Evolutionary conservation across 78 protist genomes (phyloP).

Genomic region (Cavenderia fasciculata): DNA sequence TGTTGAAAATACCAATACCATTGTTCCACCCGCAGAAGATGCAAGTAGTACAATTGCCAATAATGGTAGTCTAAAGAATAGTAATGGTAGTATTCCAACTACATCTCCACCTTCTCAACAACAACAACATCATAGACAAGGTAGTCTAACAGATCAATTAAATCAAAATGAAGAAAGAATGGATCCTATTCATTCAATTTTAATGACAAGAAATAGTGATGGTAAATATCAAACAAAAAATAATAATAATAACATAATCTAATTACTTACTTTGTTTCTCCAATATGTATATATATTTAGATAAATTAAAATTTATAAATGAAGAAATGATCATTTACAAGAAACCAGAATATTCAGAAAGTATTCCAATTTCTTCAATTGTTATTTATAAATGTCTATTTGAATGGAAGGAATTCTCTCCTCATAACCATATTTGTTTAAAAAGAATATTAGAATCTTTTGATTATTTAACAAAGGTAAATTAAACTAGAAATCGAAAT

Average conservation of each 20-base stretch:
- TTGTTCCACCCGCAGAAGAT: neutral
- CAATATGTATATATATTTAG: neutral
- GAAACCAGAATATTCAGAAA: slow-evolving; percentile 51
- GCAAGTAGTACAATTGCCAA: neutral
- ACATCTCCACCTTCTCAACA: neutral
- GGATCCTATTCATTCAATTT: slow-evolving; percentile 6
- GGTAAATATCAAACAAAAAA: neutral
- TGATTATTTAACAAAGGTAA: slow-evolving; percentile 2
- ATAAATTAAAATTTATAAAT: slow-evolving; percentile 7
- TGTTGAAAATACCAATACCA: neutral
- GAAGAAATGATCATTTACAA: slow-evolving; percentile 60
- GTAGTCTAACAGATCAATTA: neutral
- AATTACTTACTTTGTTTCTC: neutral
- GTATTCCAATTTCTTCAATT: slow-evolving; percentile 31
- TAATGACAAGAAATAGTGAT: slow-evolving; percentile 42
- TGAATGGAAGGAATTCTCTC: slow-evolving; percentile 65
- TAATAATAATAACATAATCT: neutral
- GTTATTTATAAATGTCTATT: slow-evolving; percentile 54
- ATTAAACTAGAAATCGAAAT: neutral
- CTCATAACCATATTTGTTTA: slow-evolving; percentile 38
- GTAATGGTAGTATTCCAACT: neutral
- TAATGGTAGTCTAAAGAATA: neutral
- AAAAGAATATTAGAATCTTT: slow-evolving; percentile 15
- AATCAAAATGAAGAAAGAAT: neutral
- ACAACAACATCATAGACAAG: neutral